These are phyloP conservation scores for Odonthalia washingtoniensis DNA, from an alignment of 31 red algal species.

Conservation along the genomic window DNA sequence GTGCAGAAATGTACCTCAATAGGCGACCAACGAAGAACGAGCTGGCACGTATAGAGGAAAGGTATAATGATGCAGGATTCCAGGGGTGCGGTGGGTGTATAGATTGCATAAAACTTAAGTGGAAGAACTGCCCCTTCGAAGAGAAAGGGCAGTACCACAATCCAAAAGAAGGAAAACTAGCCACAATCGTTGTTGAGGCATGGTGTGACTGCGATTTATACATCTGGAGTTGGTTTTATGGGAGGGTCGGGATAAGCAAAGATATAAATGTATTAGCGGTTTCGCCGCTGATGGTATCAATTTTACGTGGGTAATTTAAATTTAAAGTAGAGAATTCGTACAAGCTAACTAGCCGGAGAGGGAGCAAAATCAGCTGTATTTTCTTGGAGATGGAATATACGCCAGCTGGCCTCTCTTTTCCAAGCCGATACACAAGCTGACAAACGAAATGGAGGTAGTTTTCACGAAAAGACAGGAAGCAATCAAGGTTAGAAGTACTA, in stretches of 20 bases:
- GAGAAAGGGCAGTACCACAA: too few species aligned
- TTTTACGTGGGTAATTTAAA: slow-evolving; percentile 23
- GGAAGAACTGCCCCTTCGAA: too few species aligned
- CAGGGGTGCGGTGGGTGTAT: too few species aligned
- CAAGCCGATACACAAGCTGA: slow-evolving; percentile 21
- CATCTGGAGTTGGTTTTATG: slow-evolving; percentile 57
- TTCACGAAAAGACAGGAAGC: slow-evolving; percentile 24
- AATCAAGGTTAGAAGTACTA: slow-evolving; percentile 40
- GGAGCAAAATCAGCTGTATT: neutral
- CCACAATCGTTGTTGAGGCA: slow-evolving; percentile 35
- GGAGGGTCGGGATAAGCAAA: slow-evolving; percentile 47
- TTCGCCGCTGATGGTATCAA: slow-evolving; percentile 33
- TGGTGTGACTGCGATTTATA: slow-evolving; percentile 40
- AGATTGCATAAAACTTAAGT: too few species aligned
- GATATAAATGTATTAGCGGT: slow-evolving; percentile 42
- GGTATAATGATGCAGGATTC: too few species aligned
- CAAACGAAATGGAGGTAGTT: slow-evolving; percentile 14
- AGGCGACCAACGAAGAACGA: too few species aligned
- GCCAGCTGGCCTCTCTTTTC: slow-evolving; percentile 42
- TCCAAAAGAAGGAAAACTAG: too few species aligned
- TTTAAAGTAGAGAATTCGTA: slow-evolving; percentile 34
- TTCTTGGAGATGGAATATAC: slow-evolving; percentile 13
- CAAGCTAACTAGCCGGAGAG: too few species aligned
- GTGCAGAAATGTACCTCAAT: too few species aligned
- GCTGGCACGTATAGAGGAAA: too few species aligned